Evolutionary conservation across 2,329 filamentous ascomycete species (phyloP).

Genomic region (Microsporum ferrugineum): DNA sequence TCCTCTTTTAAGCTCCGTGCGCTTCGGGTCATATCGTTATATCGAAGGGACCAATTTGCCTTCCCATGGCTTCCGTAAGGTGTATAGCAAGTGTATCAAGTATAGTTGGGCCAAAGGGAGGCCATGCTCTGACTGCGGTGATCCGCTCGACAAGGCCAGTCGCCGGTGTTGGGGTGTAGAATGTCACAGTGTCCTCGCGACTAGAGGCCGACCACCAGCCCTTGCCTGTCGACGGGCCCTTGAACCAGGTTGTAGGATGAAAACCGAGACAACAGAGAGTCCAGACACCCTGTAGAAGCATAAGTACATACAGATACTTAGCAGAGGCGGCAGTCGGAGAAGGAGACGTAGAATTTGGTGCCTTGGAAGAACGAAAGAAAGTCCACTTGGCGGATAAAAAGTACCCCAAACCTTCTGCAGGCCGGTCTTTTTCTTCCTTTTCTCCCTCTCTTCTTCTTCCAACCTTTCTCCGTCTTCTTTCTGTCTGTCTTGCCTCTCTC

Average conservation of each 20-base stretch:
- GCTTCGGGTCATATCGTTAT: background rate
- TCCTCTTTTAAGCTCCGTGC: background rate
- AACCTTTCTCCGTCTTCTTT: background rate
- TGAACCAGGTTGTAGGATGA: too few species aligned
- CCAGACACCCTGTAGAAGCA: too few species aligned
- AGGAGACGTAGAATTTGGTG: background rate
- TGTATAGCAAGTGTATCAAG: background rate
- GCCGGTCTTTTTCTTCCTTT: background rate
- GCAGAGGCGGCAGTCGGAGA: background rate
- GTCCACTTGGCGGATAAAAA: background rate
- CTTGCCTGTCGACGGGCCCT: too few species aligned
- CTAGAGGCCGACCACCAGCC: too few species aligned
- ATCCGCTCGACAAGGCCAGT: too few species aligned
- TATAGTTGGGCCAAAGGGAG: background rate
- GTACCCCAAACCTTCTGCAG: background rate
- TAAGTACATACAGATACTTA: background rate
- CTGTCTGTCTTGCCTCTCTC: background rate
- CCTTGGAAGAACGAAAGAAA: background rate
- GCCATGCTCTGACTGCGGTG: background rate
- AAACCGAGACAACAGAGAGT: too few species aligned
- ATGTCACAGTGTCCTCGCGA: too few species aligned
- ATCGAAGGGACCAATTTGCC: background rate
- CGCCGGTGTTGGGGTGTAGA: too few species aligned
- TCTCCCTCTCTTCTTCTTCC: background rate
- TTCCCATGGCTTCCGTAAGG: background rate